Evolutionary conservation across 768 basidiomycete species (phyloP).

Genomic region (Lanmaoa rubissima): DNA sequence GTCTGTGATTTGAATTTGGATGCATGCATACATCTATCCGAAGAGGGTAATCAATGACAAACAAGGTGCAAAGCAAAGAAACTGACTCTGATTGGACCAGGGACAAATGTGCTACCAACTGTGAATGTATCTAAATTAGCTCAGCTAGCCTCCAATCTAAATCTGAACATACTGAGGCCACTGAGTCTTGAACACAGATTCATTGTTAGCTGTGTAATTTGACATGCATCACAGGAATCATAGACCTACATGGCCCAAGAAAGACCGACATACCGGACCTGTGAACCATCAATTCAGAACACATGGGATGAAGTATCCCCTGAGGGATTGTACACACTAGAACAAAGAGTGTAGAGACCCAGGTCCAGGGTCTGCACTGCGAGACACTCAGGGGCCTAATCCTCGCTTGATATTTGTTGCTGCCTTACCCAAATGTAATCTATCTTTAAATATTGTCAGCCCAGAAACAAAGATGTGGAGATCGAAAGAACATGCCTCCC

Average conservation of each 20-base stretch:
- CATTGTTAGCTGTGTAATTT: neutral
- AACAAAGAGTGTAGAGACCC: neutral
- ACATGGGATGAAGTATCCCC: neutral
- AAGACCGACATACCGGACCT: neutral
- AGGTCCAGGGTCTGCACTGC: neutral
- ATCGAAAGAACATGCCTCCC: neutral
- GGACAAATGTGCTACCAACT: neutral
- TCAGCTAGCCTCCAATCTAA: neutral
- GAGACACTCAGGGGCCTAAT: neutral
- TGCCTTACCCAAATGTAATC: conserved; percentile 1
- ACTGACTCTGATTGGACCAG: neutral
- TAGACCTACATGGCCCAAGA: neutral
- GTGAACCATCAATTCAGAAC: neutral
- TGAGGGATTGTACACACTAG: neutral
- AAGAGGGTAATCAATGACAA: neutral
- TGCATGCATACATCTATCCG: neutral
- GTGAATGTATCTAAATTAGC: neutral
- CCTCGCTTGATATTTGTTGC: neutral
- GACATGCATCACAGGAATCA: too few relatives aligned
- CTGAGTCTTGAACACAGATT: too few relatives aligned
- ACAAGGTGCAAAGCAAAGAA: neutral
- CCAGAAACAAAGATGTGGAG: neutral
- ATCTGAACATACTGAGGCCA: neutral
- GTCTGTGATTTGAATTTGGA: neutral
- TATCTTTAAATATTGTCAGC: neutral